Base-by-base conservation (phyloP, 2,329 filamentous ascomycete genomes). In the Hypoxylon sp. region DNA sequence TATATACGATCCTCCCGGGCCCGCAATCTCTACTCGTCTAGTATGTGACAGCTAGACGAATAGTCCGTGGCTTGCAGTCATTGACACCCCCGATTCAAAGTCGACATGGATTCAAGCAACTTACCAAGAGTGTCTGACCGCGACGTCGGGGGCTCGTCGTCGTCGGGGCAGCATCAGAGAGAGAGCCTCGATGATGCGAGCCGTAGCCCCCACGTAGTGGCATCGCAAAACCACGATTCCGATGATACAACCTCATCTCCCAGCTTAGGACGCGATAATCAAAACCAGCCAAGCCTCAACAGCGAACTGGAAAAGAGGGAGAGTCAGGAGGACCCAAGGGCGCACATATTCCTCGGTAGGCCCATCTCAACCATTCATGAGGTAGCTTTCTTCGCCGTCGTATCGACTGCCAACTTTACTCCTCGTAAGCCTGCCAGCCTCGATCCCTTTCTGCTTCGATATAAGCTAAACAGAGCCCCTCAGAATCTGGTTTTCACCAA, bases 401-500 rank as follows among this genome's bases (percentile, higher is more conserved):
- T 74, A 17, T 68, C 73, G 10, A 73, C 73, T n/a, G 72, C 71
- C 24, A 74, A 74, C 52, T 74, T 74, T 41, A 74, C 72, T 39
- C 72, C 73, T 30, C 72, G 73, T 74, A 56, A 52, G 73, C 66
- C 50, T n/a, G 24, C 49, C 20, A 19, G 46, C 10, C 15, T 37
- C 34, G 26, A 37, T 7, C 15, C 4, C 19, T 10, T 19, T 34
- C 28, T 20, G 10, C 28, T 24, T 22, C 4, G 6, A 32, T 22
- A 51, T 37, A 41, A 41, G 32, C 64, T 67, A 59, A 68, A 64
- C 24, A 17, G 37, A 39, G 22, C 3, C 19, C 20, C 13, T 32
- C 49, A 74, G 73, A 74, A 37, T 72, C 69, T 28, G 72, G 73
- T 0, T 73, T 75, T 34, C 70, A 73, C 43, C 71, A 74, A 56